Evolutionary conservation across 345 rosid genomes (phyloP), one percentile per base, ranked within the genome.

Genomic region (Geranium brycei): DNA sequence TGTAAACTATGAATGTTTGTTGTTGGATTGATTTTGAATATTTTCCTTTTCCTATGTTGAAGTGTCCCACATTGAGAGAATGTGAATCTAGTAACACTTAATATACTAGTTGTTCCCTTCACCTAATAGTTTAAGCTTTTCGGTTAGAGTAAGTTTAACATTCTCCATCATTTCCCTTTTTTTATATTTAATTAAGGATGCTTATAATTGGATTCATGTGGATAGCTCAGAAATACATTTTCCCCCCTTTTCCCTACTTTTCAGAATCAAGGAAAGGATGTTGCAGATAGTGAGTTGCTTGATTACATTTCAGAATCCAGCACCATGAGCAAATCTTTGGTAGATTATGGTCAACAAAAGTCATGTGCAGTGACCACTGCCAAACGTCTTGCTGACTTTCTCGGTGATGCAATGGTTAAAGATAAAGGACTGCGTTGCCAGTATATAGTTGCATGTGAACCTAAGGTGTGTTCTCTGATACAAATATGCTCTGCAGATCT

Each of bases 351-450:
- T 66, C 82, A 76, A 53, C 97, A 92, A 68, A 92, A 89, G 79
- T 92, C 98, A 64, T 92, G 97, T 86, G 95, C 97, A 66, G 93
- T 92, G 75, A 92, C 98, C 64, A 92, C 98, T 51, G 98, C 98
- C 63, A 87, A 77, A 69, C 98, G 98, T 63, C 84, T 92, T 66
- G 87, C 97, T 68, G 82, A 92, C 72, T 92, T 92, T 84, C 95
- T 92, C 51, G 97, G 93, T 79, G 88, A 83, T 68, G 16, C 95
- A 64, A 89, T 89, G 91, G 96, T 92, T 71, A 92, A 92, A 80
- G 95, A 92, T 76, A 89, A 89, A 81, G 98, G 98, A 76, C 73
- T 92, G 69, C 98, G 91, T 71, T 92, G 98, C 75, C 95, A 92
- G 69, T 92, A 92, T 80, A 77, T 92, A 59, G 95, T 92, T 76